Percentiles rank a stretch among this genome's conserved stretches.
Evolutionary conservation across 2,329 filamentous ascomycete genomes (phyloP).

Genomic region (Cryphonectria carpinicola): DNA sequence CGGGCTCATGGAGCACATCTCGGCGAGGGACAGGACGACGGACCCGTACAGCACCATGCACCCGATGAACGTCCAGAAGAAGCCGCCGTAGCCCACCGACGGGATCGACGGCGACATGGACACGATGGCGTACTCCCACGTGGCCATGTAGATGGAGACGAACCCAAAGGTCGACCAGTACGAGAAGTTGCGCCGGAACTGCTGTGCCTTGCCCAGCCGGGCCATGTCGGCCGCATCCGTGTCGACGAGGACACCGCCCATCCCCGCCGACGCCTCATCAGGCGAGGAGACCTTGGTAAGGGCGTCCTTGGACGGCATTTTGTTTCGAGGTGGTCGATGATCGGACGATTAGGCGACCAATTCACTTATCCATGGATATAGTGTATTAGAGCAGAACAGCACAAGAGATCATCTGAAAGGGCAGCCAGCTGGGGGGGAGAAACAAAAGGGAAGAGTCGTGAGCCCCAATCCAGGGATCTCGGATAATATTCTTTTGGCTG

Average conservation of each 20-base stretch:
- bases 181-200: slow-evolving; percentile 32
- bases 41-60: slow-evolving; percentile 30
- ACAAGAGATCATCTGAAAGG: neutral
- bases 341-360: neutral
- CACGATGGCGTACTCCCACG: slow-evolving; percentile 34
- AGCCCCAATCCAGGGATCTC: neutral
- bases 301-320: neutral
- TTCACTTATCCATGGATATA: neutral
- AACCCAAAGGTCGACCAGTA: slow-evolving; percentile 33
- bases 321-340: neutral
- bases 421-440: neutral
- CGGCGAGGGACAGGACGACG: slow-evolving; percentile 28
- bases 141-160: slow-evolving; percentile 35
- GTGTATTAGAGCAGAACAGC: neutral
- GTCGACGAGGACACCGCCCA: neutral
- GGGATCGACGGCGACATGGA: slow-evolving; percentile 30
- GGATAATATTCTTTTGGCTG: neutral
- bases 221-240: slow-evolving; percentile 27
- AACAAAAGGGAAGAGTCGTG: neutral
- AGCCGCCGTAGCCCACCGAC: slow-evolving; percentile 32
- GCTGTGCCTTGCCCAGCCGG: slow-evolving; percentile 27
- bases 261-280: slow-evolving; percentile 2
- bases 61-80: slow-evolving; percentile 33
- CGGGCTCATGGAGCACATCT: slow-evolving; percentile 27
- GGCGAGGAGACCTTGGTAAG: slow-evolving; percentile 10